Base-by-base conservation (phyloP, 768 basidiomycete genomes). In the Pulveroboletus frians region DNA sequence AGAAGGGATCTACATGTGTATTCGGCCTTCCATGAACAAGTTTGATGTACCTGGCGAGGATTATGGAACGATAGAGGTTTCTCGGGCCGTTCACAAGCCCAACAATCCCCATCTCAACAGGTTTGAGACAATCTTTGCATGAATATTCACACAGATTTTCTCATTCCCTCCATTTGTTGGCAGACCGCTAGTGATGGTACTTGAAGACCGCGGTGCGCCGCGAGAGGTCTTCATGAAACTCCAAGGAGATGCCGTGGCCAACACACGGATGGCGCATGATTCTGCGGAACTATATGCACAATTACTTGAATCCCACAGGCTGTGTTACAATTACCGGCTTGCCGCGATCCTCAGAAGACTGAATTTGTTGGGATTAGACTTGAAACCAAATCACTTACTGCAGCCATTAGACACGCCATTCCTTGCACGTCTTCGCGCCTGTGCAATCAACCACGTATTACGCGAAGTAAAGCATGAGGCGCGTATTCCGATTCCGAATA, bases 401-500 rank as follows among this genome's bases (percentile, higher is more conserved):
- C 58, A 61, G 1, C 68, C 69, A 5, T 60, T 81, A 39, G 76
- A 82, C 31, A 79, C 73, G 9, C 74, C 76, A 0, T 90, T 90
- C 59, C 55, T 89, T 0, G 66, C 67, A 4, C 73, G 76, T 36
- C 57, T 85, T 18, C 74, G 86, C n/a, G 69, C 79, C 32, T 79
- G 81, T 30, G 76, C 83, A 0, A 78, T 80, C 66, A 78, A 76
- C 39, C 78, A 81, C 52, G 77, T 85, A 10, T 67, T 92, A 35
- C 76, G 88, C 5, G 80, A 80, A 36, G 79, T 92, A 58, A 92
- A 92, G 57, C 80, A 88, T 55, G 71, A 74, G 34, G 90, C 90
- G 0, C 74, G 88, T 9, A 86, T 93, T 23, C 79, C 75, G 4
- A 76, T 93, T 9, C 83, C 83, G 0, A 69, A 80, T 1, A 83